Base-by-base conservation (phyloP, 768 basidiomycete genomes). In the Tricholoma terreum region DNA sequence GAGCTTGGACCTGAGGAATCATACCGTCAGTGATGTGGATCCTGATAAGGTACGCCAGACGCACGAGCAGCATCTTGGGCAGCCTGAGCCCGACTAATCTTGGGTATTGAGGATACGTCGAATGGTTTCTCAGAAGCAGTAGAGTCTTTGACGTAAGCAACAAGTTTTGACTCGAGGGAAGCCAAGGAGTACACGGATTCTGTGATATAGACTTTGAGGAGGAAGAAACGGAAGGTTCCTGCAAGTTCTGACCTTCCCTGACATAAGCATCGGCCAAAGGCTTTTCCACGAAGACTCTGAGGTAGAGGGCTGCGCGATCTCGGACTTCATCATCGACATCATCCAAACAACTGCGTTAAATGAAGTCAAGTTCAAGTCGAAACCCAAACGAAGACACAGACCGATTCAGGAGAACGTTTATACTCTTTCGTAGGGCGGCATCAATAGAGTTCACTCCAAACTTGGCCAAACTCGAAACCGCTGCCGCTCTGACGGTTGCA, bases 291-390 rank as follows among this genome's bases (percentile, higher is more conserved):
- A 96, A 84, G 3, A 90, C 83, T 71, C 84, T 89, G 60, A 98
- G 82, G 72, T 97, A 98, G 74, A 99, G 81, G 8, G 97, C 92
- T 4, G 97, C 97, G 50, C 97, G 90, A 73, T 99, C 97, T 43
- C 97, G 87, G 53, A 99, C 97, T 77, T 99, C 97, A 66, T 99
- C 97, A 59, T 99, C 97, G 17, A 98, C 92, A 70, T 99, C 97
- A 69, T 98, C 96, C 64, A 99, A 77, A 69, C 97, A 99, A 60
- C 94, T 94, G 60, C 46, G 48, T 49, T 34, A 40, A 31, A 55
- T 38, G 24, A 34, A 21, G 42, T 66, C 9, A 58, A 60, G 27
- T 22, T 5, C 33, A 58, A 17, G 15, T 27, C 30, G 40, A 58
- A 12, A 12, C 46, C 40, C 24, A 43, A n/a, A 14, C 6, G 35